A percentile compares a stretch with the other conserved stretches of the same genome.
These are phyloP conservation scores for Gaeumannomyces tritici DNA, from an alignment of 2,329 filamentous ascomycete genomes.

Conservation along the genomic window DNA sequence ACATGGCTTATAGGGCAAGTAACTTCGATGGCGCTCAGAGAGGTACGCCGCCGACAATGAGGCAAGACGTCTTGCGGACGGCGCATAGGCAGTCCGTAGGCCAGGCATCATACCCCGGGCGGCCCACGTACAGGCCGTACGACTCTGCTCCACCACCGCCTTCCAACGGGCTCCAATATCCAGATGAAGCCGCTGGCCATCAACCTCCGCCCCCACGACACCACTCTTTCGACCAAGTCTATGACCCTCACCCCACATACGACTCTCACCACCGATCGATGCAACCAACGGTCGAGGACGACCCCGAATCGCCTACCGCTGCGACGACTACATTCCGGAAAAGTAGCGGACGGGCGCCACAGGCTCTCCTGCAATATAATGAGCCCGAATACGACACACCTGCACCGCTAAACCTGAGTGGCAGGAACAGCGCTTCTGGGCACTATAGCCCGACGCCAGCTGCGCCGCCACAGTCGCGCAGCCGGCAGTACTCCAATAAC, in stretches of 20 bases:
- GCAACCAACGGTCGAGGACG: slow-evolving; percentile 57
- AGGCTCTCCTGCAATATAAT: slow-evolving; percentile 11
- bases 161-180: slow-evolving; percentile 17
- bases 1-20: slow-evolving; percentile 25
- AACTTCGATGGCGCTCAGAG: slow-evolving; percentile 33
- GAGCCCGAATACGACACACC: slow-evolving; percentile 31
- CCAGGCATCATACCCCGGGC: slow-evolving; percentile 38
- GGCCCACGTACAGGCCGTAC: slow-evolving; percentile 40
- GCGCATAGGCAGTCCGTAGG: slow-evolving; percentile 43
- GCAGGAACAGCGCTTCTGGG: slow-evolving; percentile 22
- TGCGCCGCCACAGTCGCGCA: slow-evolving; percentile 14
- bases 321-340: slow-evolving; percentile 15
- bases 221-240: slow-evolving; percentile 39
- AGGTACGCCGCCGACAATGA: slow-evolving; percentile 36
- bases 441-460: slow-evolving; percentile 10
- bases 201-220: slow-evolving; percentile 31
- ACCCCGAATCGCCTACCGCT: slow-evolving; percentile 39
- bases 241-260: slow-evolving; percentile 15
- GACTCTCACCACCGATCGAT: slow-evolving; percentile 37
- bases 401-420: slow-evolving; percentile 33
- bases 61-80: slow-evolving; percentile 46
- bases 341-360: slow-evolving; percentile 14
- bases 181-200: slow-evolving; percentile 18
- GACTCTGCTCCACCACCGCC: slow-evolving; percentile 34
- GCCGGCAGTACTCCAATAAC: slow-evolving; percentile 16